Base-by-base conservation (phyloP, 2,329 filamentous ascomycete species). In the Penicillium corylophilum region DNA sequence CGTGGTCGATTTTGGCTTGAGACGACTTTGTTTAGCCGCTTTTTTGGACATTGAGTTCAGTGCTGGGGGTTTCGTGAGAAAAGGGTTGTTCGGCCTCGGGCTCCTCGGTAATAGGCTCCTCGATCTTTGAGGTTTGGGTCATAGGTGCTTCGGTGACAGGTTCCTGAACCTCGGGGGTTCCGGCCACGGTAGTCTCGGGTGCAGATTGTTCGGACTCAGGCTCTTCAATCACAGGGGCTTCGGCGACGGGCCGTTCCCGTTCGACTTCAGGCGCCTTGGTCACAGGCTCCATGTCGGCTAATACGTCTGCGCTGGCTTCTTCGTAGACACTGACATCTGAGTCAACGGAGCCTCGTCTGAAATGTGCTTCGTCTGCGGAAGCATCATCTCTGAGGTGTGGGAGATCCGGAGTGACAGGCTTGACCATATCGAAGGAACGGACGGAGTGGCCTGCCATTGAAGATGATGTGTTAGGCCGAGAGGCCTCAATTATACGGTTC, bases 281-380 rank as follows among this genome's bases (percentile, higher is more conserved):
- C 12, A 23, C 38, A 28, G 39, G 10, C n/a, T 36, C 22, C 36
- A 29, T n/a, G 18, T 36, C 46, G n/a, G 22, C 12, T n/a, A 48
- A 35, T 23, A 54, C 49, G 4, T 53, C 52, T 7, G 50, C 50
- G 47, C 24, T 56, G 15, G 60, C 60, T 50, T 62, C 61, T 53
- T 62, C 60, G 38, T 63, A 63, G 18, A 63, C 46, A 33, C 60
- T 62, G 20, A 47, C 24, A 13, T 54, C 60, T 4, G 61, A 62
- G 35, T 58, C 56, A 9, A 57, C 35, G 33, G 61, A 63, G 35
- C 26, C 13, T 39, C 60, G 54, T 26, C 50, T 57, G 24, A 9
- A 47, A 4, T 45, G 45, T 15, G 46, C 40, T 15, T 51, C 50
- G 23, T 46, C 43, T n/a, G 54, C 26, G 18, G 53, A 56, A 16